Percentiles rank a stretch among this genome's conserved stretches.
These are phyloP conservation scores for Amphibolis antarctica DNA, from an alignment of 106 monocot genomes.

Conservation along the genomic window DNA sequence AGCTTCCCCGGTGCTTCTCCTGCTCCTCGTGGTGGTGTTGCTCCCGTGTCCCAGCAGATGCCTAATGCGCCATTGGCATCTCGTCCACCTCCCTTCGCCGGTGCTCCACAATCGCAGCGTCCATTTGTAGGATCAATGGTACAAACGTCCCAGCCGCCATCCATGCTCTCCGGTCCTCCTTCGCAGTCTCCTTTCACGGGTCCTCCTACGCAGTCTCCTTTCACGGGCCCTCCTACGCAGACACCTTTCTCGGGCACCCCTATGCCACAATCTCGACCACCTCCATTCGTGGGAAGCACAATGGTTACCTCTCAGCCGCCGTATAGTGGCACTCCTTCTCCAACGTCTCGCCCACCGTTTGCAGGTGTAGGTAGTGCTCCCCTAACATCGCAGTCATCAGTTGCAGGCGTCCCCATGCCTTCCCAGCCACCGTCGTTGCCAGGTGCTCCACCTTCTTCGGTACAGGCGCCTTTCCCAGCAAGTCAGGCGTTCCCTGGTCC, in stretches of 20 bases:
- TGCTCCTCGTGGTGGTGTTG: not conserved
- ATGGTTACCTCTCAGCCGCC: slow-evolving; percentile 1
- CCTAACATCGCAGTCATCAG: not conserved
- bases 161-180: not conserved
- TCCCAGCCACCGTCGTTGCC: not conserved
- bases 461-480: not conserved
- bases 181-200: not conserved
- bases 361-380: not conserved
- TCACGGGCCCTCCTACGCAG: not conserved
- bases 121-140: not conserved
- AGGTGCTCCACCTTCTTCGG: not conserved
- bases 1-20: not conserved
- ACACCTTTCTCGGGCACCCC: not conserved
- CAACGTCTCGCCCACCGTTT: not conserved
- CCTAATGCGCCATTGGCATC: not conserved
- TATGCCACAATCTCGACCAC: not conserved
- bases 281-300: not conserved
- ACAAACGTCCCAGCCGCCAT: not conserved
- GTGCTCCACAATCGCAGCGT: slow-evolving; percentile 2
- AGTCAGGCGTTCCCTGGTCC: slow-evolving; percentile 4
- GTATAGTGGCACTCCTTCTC: not conserved
- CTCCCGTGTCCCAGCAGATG: not conserved
- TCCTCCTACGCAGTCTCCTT: not conserved
- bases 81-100: slow-evolving; percentile 8
- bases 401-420: not conserved